phyloP scores from a whole-genome alignment of 2,329 filamentous ascomycete species.

The Fusarium sp. region DNA sequence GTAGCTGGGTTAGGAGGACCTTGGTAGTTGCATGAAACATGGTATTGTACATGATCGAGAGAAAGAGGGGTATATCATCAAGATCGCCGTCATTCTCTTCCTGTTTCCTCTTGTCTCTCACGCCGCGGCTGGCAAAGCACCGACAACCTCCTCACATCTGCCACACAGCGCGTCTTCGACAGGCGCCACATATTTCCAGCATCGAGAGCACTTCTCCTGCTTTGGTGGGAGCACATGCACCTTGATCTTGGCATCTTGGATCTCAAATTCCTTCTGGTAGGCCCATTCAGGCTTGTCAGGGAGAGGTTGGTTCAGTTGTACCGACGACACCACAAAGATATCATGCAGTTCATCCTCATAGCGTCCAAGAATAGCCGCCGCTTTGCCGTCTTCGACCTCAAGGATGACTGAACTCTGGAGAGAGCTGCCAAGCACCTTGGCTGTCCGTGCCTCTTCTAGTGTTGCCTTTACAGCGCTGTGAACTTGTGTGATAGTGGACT shows the following conservation, averaged over 20 bases:
- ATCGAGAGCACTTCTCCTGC: conserved; percentile 81
- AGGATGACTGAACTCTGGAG: conserved; percentile 80
- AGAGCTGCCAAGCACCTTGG: conserved; percentile 81
- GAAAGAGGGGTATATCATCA: conserved; percentile 30
- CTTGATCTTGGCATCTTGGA: conserved; percentile 51
- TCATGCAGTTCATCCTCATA: conserved; percentile 65
- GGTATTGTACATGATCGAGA: conserved; percentile 31
- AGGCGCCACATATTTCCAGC: conserved; percentile 88
- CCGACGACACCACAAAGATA: conserved; percentile 77
- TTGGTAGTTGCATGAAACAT: conserved; percentile 31
- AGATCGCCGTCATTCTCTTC: conserved; percentile 1
- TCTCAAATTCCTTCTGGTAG: conserved; percentile 57
- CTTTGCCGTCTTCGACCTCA: conserved; percentile 53
- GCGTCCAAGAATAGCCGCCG: conserved; percentile 51
- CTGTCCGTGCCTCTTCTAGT: conserved; percentile 76
- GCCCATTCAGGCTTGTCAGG: conserved; percentile 53
- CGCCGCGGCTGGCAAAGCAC: conserved; percentile 22
- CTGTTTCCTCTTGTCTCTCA: conserved; percentile 16
- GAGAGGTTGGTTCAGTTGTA: conserved; percentile 58
- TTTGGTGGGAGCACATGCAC: conserved; percentile 62
- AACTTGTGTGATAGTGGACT: conserved; percentile 63
- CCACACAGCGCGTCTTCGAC: conserved; percentile 73
- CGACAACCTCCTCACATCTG: conserved; percentile 76
- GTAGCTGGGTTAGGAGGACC: neutral
- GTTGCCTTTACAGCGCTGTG: conserved; percentile 77